Evolutionary conservation across 192 early-diverging fungal genomes (phyloP), one percentile per base, ranked within the genome.

Genomic region (Piromyces finnis): DNA sequence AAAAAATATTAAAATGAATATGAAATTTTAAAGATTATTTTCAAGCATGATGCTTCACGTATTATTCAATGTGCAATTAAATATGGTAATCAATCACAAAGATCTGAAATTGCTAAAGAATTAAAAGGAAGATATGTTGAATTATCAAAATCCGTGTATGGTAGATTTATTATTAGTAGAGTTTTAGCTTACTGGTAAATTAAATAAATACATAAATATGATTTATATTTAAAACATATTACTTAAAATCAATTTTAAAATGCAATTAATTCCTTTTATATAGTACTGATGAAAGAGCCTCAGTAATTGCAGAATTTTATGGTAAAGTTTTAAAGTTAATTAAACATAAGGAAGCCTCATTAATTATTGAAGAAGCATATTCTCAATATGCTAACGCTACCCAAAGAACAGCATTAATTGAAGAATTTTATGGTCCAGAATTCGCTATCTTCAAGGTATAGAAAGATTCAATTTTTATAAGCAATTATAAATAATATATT

Each of bases 21-120:
- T n/a, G n/a, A n/a, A n/a, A n/a, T n/a, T n/a, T n/a, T 32, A 32
- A 32, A 87, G 85, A 84, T 97, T 41, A 93, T 94, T 83, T 94
- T 96, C 86, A 96, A 97, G 87, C 95, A 96, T 90, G 97, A 98
- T 83, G 94, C 94, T 84, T 94, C 93, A 79, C 92, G 97, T 80
- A 89, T 98, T 15, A 88, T 98, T 80, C 96, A 98, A 84, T 93
- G 93, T 27, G 92, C 92, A 81, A 81, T 98, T n/a, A 97, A 98
- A 86, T 87, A 95, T 86, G 97, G 96, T 29, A 93, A 85, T 79
- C 85, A 83, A 30, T 85, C 88, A 39, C 94, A 98, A 85, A 88
- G 94, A 81, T 87, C 88, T 51, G 84, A 85, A 37, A 94, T 98
- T 81, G 94, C 95, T 22, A 84, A 84, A 77, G 96, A 97, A 85